Evolutionary conservation across 2,329 filamentous ascomycete species (phyloP).

Genomic region (Ophiocordyceps australis): DNA sequence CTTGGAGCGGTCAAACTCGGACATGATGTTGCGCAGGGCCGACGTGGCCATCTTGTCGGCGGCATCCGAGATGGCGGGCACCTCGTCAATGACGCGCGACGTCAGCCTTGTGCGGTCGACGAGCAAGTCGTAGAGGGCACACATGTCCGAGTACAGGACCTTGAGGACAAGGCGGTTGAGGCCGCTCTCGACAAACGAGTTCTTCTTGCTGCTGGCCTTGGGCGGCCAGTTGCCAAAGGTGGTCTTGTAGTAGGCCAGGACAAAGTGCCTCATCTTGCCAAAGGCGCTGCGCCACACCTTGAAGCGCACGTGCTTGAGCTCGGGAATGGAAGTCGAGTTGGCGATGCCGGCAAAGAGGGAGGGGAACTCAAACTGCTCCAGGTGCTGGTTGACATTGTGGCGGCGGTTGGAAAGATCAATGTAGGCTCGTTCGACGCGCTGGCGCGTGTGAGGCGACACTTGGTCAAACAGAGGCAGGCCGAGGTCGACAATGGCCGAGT

Average conservation of each 20-base stretch:
- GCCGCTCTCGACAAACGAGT: conserved; percentile 68
- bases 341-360: conserved; percentile 77
- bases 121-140: conserved; percentile 71
- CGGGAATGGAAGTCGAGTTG: conserved; percentile 59
- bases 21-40: conserved; percentile 62
- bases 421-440: conserved; percentile 65
- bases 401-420: conserved; percentile 63
- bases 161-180: conserved; percentile 70
- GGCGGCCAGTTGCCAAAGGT: conserved; percentile 64
- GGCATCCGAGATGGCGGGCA: conserved; percentile 33
- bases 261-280: conserved; percentile 54
- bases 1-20: conserved; percentile 75
- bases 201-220: conserved; percentile 82
- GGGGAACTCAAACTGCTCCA: conserved; percentile 86
- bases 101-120: conserved; percentile 68
- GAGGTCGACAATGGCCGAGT: conserved; percentile 50
- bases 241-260: conserved; percentile 45
- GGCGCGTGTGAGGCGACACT: conserved; percentile 53
- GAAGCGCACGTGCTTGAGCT: conserved; percentile 66
- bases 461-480: conserved; percentile 51
- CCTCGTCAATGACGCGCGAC: conserved; percentile 57
- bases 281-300: conserved; percentile 69
- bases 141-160: conserved; percentile 72
- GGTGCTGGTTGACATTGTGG: conserved; percentile 47
- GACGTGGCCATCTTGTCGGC: conserved; percentile 42